Base-by-base conservation (phyloP, 2,329 filamentous ascomycete genomes). In the Arthrobotrys conoides region DNA sequence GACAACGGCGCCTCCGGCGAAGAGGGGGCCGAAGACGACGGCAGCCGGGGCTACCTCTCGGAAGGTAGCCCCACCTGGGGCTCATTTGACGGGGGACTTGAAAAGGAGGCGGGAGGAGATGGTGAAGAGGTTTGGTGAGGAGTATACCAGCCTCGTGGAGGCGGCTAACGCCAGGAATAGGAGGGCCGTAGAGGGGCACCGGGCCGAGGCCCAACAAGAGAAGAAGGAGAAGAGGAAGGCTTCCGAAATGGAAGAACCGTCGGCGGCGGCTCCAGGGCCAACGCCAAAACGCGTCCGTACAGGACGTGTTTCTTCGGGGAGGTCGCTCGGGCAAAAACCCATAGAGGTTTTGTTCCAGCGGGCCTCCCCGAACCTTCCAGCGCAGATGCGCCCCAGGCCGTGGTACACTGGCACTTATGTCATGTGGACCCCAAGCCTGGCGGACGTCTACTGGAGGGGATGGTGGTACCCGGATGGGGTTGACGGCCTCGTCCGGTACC, bases 391-490 rank as follows among this genome's bases (percentile, higher is more conserved):
- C 38, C 44, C 12, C 6, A 8, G 10, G 24, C 22, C 24, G 49
- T 66, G 46, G 48, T 66, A 66, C 55, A 27, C 49, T 30, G 64
- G 53, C 30, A 8, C 16, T 3, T 9, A 27, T 14, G 48, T 27
- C 8, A 18, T 16, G 10, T 72, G 46, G 59, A 38, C 20, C n/a
- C 69, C 69, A 1, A 8, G 20, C 0, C 9, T 16, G 10, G 53
- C 18, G 12, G 69, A 72, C 33, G 18, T 5, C 10, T 48, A 57
- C 16, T 33, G 22, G 33, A 18, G 59, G 2, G 18, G 27, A 12
- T 72, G 69, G 69, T 72, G 59, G 59, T 72, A 72, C 30, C n/a
- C 69, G 22, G n/a, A 55, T 8, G 24, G 22, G 8, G 20, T 12
- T 16, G 9, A 12, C 6, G 69, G 69, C 4, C 14, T 57, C 36